phyloP scores from a whole-genome alignment of 2,329 filamentous ascomycete species.

The Fusarium guadeloupense region DNA sequence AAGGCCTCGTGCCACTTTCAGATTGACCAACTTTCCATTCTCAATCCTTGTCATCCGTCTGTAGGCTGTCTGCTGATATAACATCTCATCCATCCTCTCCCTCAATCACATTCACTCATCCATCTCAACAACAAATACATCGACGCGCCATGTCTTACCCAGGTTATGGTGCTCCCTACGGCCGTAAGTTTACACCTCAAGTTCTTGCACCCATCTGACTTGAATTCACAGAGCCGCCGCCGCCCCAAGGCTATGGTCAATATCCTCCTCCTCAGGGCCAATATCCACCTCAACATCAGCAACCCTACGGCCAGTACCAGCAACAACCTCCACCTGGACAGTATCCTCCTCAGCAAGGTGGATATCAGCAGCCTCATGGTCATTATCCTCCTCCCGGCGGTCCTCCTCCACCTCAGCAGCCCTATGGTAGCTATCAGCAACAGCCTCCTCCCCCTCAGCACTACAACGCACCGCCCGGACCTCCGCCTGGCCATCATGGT shows the following conservation, averaged over 20 bases:
- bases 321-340: slow-evolving; percentile 48
- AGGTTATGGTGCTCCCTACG: slow-evolving; percentile 46
- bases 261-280: slow-evolving; percentile 46
- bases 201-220: slow-evolving; percentile 25
- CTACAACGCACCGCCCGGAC: slow-evolving; percentile 45
- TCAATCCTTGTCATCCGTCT: background rate
- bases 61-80: slow-evolving; percentile 6
- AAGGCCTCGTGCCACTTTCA: slow-evolving; percentile 16
- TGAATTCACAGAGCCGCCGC: slow-evolving; percentile 39
- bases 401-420: slow-evolving; percentile 43
- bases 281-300: slow-evolving; percentile 41
- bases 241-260: slow-evolving; percentile 53
- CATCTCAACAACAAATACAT: slow-evolving; percentile 7
- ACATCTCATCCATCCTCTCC: slow-evolving; percentile 17
- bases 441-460: slow-evolving; percentile 46
- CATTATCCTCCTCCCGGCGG: slow-evolving; percentile 48
- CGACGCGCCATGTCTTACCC: slow-evolving; percentile 50
- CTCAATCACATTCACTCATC: slow-evolving; percentile 1
- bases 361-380: slow-evolving; percentile 49
- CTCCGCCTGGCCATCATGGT: slow-evolving; percentile 51
- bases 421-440: slow-evolving; percentile 48
- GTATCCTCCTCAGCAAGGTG: slow-evolving; percentile 45
- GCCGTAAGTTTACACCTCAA: slow-evolving; percentile 47
- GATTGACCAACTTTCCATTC: slow-evolving; percentile 4
- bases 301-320: slow-evolving; percentile 48